Evolutionary conservation across 176 grass and related monocot genomes (phyloP).

Genomic region (Triticum aestivum): DNA sequence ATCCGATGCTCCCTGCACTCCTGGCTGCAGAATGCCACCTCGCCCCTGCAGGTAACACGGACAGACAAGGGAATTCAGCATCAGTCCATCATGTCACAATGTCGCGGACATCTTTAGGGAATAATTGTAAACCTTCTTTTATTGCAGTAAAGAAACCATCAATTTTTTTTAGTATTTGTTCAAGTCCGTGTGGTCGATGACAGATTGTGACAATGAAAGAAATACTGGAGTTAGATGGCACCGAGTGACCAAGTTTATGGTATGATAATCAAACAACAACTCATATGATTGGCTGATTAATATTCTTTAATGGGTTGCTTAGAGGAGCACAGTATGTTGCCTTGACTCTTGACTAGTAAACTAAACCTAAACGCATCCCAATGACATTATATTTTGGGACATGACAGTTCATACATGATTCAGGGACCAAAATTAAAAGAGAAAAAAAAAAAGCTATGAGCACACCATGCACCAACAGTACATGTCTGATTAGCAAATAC

Average conservation of each 20-base stretch:
- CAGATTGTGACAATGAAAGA: constrained; percentile 16
- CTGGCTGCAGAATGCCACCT: constrained; percentile 77
- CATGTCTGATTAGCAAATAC: not conserved
- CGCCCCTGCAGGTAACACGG: constrained; percentile 47
- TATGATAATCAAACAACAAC: constrained; percentile 31
- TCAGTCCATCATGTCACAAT: not conserved
- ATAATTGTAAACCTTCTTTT: not conserved
- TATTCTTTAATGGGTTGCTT: constrained; percentile 18
- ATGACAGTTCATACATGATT: not conserved
- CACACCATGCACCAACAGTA: not conserved
- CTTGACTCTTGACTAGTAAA: constrained; percentile 25
- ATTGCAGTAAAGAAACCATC: not conserved
- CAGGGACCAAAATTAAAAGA: not conserved
- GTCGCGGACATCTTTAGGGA: not conserved
- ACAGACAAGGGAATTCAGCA: not conserved
- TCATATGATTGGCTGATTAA: constrained; percentile 28
- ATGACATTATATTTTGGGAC: not conserved
- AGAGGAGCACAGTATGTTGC: not conserved
- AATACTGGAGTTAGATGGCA: not conserved
- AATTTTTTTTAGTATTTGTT: not conserved
- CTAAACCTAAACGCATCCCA: not conserved
- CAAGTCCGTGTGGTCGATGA: not conserved
- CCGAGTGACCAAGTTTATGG: not conserved
- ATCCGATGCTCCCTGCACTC: constrained; percentile 77
- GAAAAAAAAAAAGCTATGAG: not conserved